A percentile compares a stretch with the other conserved stretches of the same genome.
Evolutionary conservation across 441 rosid species (phyloP).

Genomic region (Erodium texanum): DNA sequence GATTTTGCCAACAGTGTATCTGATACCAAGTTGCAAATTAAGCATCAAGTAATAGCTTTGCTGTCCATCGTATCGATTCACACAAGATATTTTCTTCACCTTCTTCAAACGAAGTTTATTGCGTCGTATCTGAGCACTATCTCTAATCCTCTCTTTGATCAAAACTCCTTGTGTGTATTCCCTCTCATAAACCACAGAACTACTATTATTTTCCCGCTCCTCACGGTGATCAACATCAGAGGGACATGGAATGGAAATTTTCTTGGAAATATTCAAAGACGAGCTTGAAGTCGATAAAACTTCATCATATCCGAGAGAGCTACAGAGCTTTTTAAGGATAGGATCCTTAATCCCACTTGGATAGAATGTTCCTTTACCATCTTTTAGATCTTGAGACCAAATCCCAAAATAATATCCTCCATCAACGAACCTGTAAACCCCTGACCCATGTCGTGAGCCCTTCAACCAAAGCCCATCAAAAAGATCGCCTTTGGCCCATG

Average conservation of each 20-base stretch:
- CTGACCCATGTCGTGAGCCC: slow-evolving; percentile 72
- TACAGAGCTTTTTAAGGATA: slow-evolving; percentile 42
- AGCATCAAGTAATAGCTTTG: slow-evolving; percentile 70
- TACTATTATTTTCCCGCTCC: no score
- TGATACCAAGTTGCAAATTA: slow-evolving; percentile 93
- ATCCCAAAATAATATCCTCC: slow-evolving; percentile 77
- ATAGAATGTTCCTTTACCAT: slow-evolving; percentile 77
- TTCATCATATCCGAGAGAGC: slow-evolving; percentile 36
- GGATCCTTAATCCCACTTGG: slow-evolving; percentile 71
- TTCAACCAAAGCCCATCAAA: slow-evolving; percentile 77
- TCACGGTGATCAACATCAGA: no score
- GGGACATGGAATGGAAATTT: not conserved
- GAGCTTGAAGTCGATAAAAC: slow-evolving; percentile 34
- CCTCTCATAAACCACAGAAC: slow-evolving; percentile 25
- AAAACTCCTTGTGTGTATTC: slow-evolving; percentile 90
- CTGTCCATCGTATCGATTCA: slow-evolving; percentile 18
- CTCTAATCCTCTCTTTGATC: slow-evolving; percentile 38
- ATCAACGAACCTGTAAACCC: slow-evolving; percentile 65
- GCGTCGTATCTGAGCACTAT: no score
- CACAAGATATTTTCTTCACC: slow-evolving; percentile 28
- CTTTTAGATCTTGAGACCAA: slow-evolving; percentile 72
- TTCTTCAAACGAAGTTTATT: slow-evolving; percentile 14
- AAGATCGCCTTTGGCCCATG: slow-evolving; percentile 76
- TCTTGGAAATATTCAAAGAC: slow-evolving; percentile 30
- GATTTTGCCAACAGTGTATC: slow-evolving; percentile 94